phyloP scores from a whole-genome alignment of 2,329 filamentous ascomycete genomes.

The Xylariomycetidae sp. region DNA sequence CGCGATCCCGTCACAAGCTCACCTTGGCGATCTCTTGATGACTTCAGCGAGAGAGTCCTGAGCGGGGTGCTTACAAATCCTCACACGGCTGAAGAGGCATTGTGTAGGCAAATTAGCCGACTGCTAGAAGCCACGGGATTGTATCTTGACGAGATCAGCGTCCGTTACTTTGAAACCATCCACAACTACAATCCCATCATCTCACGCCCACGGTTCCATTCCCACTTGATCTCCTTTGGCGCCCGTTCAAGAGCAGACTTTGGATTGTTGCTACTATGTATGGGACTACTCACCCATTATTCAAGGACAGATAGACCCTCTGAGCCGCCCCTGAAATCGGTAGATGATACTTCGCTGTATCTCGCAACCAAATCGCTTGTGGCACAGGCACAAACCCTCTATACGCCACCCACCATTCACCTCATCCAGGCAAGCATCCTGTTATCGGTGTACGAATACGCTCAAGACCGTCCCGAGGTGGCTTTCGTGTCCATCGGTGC shows the following conservation, averaged over 20 bases:
- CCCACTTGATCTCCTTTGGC: constrained; percentile 13
- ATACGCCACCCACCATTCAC: constrained; percentile 13
- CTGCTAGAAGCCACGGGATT: constrained; percentile 6
- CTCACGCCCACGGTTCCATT: constrained; percentile 22
- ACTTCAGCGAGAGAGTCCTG: too few relatives aligned
- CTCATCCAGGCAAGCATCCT: constrained; percentile 25
- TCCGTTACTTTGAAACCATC: constrained; percentile 24
- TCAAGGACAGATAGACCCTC: not conserved
- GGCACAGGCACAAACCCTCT: constrained; percentile 17
- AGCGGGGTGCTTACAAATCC: too few relatives aligned
- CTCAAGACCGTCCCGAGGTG: constrained; percentile 11
- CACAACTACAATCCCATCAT: constrained; percentile 24
- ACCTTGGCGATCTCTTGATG: too few relatives aligned
- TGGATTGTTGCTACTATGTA: constrained; percentile 18
- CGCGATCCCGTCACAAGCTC: too few relatives aligned
- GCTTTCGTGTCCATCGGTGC: constrained; percentile 19
- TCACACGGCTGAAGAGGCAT: not conserved
- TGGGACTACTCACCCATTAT: constrained; percentile 9
- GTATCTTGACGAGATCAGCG: constrained; percentile 20
- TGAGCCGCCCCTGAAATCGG: too few relatives aligned
- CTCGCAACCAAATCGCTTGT: constrained; percentile 20
- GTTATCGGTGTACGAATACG: constrained; percentile 25
- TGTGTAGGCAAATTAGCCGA: constrained; percentile 4
- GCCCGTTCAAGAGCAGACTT: constrained; percentile 15
- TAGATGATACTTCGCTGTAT: too few relatives aligned